A percentile compares a stretch with the other conserved stretches of the same genome.
Evolutionary conservation across 140 eudicot species (phyloP).

Genomic region (Erigeron philadelphicus): DNA sequence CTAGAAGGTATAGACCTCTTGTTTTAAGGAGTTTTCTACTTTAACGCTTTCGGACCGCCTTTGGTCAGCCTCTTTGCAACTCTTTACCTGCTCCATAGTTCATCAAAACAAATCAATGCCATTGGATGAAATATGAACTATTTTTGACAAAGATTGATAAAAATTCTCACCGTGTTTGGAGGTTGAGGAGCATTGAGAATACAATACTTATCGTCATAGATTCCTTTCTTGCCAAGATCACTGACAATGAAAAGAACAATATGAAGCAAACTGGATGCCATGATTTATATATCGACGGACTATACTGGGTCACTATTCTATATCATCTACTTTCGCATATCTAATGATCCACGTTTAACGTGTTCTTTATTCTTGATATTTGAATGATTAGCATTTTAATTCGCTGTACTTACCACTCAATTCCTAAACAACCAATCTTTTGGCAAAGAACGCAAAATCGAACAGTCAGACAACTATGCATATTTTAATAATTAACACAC

Average conservation of each 20-base stretch:
- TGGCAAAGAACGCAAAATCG: not conserved
- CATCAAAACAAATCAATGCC: conserved; percentile 12
- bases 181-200: conserved; percentile 31
- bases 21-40: conserved; percentile 41
- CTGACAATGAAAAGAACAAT: conserved; percentile 32
- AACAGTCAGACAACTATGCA: not conserved
- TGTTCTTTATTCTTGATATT: not conserved
- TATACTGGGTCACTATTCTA: not conserved
- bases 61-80: conserved; percentile 29
- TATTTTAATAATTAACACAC: not conserved
- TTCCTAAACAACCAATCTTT: not conserved
- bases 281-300: not conserved
- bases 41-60: conserved; percentile 34
- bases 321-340: not conserved
- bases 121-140: not conserved
- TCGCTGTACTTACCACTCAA: not conserved
- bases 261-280: conserved; percentile 12
- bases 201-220: conserved; percentile 37
- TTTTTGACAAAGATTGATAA: not conserved
- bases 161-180: conserved; percentile 32
- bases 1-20: conserved; percentile 47
- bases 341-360: not conserved
- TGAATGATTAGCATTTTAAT: not conserved
- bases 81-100: conserved; percentile 38
- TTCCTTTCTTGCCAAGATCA: conserved; percentile 30